Conservation (phyloP, 768 basidiomycete species). For the Boletus insuetus region DNA sequence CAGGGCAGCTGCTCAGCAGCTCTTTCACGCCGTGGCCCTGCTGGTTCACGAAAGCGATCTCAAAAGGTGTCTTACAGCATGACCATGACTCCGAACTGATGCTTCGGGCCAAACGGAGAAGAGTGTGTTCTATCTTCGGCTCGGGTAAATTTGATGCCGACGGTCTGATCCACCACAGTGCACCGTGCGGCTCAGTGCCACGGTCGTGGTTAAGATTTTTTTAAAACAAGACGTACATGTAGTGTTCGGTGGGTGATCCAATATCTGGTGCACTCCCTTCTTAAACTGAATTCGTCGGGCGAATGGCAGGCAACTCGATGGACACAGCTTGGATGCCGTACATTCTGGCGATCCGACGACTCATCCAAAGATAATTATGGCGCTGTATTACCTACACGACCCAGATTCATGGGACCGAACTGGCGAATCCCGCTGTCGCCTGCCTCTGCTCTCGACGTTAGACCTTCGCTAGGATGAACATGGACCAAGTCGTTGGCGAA, state of each 20-base stretch:
- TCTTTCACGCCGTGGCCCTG: neutral
- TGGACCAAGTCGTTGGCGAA: neutral
- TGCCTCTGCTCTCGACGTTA: neutral
- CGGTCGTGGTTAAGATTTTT: too few relatives aligned
- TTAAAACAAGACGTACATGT: too few relatives aligned
- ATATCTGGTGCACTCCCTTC: neutral
- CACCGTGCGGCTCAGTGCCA: too few relatives aligned
- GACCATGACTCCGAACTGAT: too few relatives aligned
- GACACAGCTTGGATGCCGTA: constrained; percentile 7
- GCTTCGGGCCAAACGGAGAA: too few relatives aligned
- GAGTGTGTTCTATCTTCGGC: too few relatives aligned
- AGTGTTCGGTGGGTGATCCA: neutral
- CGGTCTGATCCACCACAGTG: too few relatives aligned
- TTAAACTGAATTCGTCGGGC: neutral
- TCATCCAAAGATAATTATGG: neutral
- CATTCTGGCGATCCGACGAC: constrained; percentile 5
- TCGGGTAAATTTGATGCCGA: too few relatives aligned
- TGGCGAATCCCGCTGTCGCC: neutral
- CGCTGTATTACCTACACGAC: constrained; percentile 5
- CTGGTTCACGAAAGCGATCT: neutral
- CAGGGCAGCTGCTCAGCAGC: neutral
- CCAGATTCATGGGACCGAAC: constrained; percentile 7
- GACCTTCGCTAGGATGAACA: constrained; percentile 1
- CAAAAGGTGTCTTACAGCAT: neutral
- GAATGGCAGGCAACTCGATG: neutral